Base-by-base conservation (phyloP, 805 yeast species). In the Scheffersomyces ergatensis region DNA sequence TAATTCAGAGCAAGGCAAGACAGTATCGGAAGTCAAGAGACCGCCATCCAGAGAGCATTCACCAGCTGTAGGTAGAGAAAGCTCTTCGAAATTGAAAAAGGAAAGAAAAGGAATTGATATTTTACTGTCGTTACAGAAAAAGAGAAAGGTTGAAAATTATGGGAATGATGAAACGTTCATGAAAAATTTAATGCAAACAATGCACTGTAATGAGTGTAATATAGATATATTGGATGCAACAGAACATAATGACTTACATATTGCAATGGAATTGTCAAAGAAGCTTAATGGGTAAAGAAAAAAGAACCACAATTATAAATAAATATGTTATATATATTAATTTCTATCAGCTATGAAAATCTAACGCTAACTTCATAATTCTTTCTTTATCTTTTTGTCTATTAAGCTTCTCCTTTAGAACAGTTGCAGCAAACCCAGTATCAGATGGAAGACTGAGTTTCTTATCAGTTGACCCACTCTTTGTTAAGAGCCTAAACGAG, bases 201-300 rank as follows among this genome's bases (percentile, higher is more conserved):
- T 53, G n/a, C 43, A 37, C 17, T 69, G 74, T 40, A 38, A 50
- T 1, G 38, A 42, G 14, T 69, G 75, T 45, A 46, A 57, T 11
- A 36, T 42, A 3, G 33, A 24, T 3, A 53, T 67, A 2, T 57
- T 50, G 1, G 67, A 67, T 44, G 61, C 57, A 2, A 51, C 57
- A 14, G 85, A 80, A 44, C 85, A 80, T 51, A 60, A 62, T 33
- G 85, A 80, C 53, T 78, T 57, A 45, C 85, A 80, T 47, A 53
- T 67, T 33, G 85, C 85, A 0, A 40, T 70, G 36, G 74, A 72
- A 16, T 57, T 80, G 5, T 76, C 80, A 1, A 66, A 68, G 39
- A 63, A 58, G 33, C 42, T 74, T 23, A 74, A 75, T 48, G 37
- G 42, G 9, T 35, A 17, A 35, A 21, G 15, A 15, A 20, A 14